Evolutionary conservation across 2,329 filamentous ascomycete species (phyloP).

Genomic region (Ophiostoma sp.): DNA sequence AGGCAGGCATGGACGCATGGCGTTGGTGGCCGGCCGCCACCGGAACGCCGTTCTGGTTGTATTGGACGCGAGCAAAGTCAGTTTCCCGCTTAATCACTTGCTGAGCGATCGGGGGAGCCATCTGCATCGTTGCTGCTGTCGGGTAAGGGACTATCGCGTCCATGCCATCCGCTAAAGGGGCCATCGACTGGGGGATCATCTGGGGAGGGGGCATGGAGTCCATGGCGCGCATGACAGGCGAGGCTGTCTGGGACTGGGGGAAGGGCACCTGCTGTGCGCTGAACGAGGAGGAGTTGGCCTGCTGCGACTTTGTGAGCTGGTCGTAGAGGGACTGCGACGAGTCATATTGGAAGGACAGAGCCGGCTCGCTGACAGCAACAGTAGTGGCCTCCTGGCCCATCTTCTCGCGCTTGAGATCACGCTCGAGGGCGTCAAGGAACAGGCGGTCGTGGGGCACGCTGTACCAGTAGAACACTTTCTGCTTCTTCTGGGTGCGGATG

Average conservation of each 20-base stretch:
- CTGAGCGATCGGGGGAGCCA: conserved; percentile 63
- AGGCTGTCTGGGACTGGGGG: conserved; percentile 72
- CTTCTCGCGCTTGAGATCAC: conserved; percentile 97
- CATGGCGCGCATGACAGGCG: conserved; percentile 82
- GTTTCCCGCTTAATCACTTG: conserved; percentile 82
- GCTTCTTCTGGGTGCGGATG: conserved; percentile 99
- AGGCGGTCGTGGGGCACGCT: conserved; percentile 96
- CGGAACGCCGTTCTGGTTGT: conserved; percentile 86
- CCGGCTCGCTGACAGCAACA: conserved; percentile 92
- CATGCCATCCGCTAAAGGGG: conserved; percentile 56
- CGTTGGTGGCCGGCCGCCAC: conserved; percentile 79
- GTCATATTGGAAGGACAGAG: conserved; percentile 97
- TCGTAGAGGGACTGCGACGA: conserved; percentile 98
- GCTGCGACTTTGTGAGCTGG: conserved; percentile 98
- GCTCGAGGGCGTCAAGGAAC: conserved; percentile 94
- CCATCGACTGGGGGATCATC: conserved; percentile 49
- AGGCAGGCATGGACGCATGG: conserved; percentile 97
- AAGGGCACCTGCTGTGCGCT: conserved; percentile 67
- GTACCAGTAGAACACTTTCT: conserved; percentile 99
- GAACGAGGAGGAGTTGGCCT: conserved; percentile 97
- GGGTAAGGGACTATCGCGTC: conserved; percentile 66
- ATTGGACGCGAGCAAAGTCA: conserved; percentile 75
- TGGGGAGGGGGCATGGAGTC: conserved; percentile 81
- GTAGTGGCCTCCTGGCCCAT: conserved; percentile 98
- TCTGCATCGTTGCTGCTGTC: conserved; percentile 54